A percentile compares a stretch with the other conserved stretches of the same genome.
Conservation (phyloP, 352 stramenopile genomes). For the Globisporangium abappressorium region DNA sequence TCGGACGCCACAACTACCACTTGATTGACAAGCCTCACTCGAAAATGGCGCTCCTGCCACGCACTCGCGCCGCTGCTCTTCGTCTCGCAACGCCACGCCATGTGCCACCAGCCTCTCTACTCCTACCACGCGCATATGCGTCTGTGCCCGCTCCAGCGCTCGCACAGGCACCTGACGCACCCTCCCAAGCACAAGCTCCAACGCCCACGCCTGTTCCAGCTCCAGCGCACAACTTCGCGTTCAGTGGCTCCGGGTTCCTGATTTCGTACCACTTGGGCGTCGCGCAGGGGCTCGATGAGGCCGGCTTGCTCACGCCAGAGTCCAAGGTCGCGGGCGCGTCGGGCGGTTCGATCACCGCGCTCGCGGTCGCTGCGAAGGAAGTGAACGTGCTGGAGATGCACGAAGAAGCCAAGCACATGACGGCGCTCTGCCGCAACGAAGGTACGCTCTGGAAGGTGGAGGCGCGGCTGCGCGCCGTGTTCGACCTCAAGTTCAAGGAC, state of each 20-base stretch:
- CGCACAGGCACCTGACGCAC: not conserved
- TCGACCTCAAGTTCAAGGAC: constrained; percentile 47
- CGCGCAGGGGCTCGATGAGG: constrained; percentile 49
- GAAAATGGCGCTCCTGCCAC: constrained; percentile 7
- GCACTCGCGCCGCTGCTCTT: not conserved
- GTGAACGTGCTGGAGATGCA: constrained; percentile 52
- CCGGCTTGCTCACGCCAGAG: constrained; percentile 36
- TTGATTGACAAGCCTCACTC: not conserved
- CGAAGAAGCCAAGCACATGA: constrained; percentile 58
- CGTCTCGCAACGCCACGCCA: not conserved
- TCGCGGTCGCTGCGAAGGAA: constrained; percentile 50
- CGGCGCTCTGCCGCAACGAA: constrained; percentile 38
- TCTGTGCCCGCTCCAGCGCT: not conserved
- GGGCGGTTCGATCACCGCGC: constrained; percentile 61
- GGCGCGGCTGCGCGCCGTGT: constrained; percentile 48
- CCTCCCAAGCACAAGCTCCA: not conserved
- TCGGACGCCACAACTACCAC: not conserved
- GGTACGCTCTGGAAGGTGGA: constrained; percentile 74
- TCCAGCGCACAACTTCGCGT: constrained; percentile 55
- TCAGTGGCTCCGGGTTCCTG: constrained; percentile 78
- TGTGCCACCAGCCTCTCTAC: not conserved
- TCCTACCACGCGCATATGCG: not conserved
- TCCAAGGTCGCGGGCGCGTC: constrained; percentile 75
- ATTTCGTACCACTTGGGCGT: constrained; percentile 79
- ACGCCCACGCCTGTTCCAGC: not conserved